These are phyloP conservation scores for Coffea humblotiana DNA, from an alignment of 305 asterid species.

Conservation along the genomic window DNA sequence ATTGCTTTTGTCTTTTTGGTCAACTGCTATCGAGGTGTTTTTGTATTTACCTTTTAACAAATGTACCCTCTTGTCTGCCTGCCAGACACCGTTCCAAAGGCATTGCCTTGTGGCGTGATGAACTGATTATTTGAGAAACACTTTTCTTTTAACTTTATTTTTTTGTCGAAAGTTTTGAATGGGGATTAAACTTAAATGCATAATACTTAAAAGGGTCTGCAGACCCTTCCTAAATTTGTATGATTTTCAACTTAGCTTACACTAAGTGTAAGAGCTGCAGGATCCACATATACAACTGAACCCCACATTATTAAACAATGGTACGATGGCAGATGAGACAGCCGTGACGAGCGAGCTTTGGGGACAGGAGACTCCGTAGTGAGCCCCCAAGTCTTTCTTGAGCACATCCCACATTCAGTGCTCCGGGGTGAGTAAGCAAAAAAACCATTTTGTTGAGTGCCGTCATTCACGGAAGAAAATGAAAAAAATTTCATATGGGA, in stretches of 20 bases:
- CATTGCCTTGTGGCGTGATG: too few relatives aligned
- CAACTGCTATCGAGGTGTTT: too few relatives aligned
- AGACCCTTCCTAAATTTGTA: background rate
- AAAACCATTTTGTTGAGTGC: background rate
- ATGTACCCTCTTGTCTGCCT: too few relatives aligned
- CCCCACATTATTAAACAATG: background rate
- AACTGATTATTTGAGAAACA: too few relatives aligned
- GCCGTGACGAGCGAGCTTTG: slow-evolving; percentile 6
- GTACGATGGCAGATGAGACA: background rate
- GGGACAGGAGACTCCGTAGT: background rate
- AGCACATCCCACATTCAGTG: background rate
- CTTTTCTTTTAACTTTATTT: too few relatives aligned
- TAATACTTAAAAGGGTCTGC: too few relatives aligned
- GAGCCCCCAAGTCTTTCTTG: background rate
- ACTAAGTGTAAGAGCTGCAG: background rate
- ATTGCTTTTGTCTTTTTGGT: too few relatives aligned
- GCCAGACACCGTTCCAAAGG: too few relatives aligned
- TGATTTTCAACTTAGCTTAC: background rate
- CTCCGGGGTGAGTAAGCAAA: background rate
- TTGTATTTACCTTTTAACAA: too few relatives aligned
- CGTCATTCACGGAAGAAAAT: slow-evolving; percentile 21
- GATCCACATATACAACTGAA: background rate
- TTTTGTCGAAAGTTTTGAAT: background rate
- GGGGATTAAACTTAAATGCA: background rate
- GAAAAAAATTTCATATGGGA: slow-evolving; percentile 1